Percentiles rank a stretch among this genome's conserved stretches.
These are phyloP conservation scores for Elsinoe necatrix DNA, from an alignment of 2,329 filamentous ascomycete species.

Conservation along the genomic window DNA sequence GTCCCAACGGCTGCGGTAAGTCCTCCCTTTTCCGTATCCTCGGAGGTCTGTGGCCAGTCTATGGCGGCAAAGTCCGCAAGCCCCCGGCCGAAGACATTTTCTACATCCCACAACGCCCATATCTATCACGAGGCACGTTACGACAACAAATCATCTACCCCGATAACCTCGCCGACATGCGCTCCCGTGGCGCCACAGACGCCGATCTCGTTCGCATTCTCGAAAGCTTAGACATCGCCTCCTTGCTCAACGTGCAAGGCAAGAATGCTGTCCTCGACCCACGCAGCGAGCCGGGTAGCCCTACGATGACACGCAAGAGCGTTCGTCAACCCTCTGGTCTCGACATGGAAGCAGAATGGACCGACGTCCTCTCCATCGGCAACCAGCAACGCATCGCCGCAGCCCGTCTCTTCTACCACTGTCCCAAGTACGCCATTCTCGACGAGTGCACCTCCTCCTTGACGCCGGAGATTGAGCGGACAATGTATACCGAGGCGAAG, in stretches of 20 bases:
- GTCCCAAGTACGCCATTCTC: conserved; percentile 85
- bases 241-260: conserved; percentile 69
- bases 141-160: conserved; percentile 96
- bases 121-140: conserved; percentile 83
- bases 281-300: neutral
- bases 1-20: conserved; percentile 95
- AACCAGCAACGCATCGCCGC: conserved; percentile 95
- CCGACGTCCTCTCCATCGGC: conserved; percentile 83
- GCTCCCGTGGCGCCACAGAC: conserved; percentile 73
- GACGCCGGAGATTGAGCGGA: conserved; percentile 87
- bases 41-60: conserved; percentile 94
- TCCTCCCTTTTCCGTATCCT: conserved; percentile 93
- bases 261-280: conserved; percentile 29
- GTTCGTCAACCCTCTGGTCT: conserved; percentile 47
- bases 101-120: conserved; percentile 94
- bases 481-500: conserved; percentile 98
- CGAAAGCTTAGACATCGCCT: conserved; percentile 69
- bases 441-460: conserved; percentile 95
- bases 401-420: conserved; percentile 90
- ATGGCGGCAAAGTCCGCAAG: conserved; percentile 87
- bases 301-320: conserved; percentile 15
- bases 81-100: conserved; percentile 90
- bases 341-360: conserved; percentile 95
- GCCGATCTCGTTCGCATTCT: conserved; percentile 70
- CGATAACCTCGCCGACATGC: conserved; percentile 79